Evolutionary conservation across 2,329 filamentous ascomycete species (phyloP).

Genomic region (Fusarium sulawesiense): DNA sequence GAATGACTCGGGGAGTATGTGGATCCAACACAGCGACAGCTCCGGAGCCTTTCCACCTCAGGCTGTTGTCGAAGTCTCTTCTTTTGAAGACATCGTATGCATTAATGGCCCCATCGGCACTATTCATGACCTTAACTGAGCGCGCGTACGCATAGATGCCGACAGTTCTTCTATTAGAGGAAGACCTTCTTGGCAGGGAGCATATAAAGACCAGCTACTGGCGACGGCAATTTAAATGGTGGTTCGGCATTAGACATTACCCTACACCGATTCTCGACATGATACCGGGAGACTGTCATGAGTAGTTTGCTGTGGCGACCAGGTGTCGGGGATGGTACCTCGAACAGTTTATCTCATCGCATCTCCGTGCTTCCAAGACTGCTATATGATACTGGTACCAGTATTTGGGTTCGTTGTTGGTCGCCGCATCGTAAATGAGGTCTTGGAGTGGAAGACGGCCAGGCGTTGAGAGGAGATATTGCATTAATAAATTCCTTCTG

Average conservation of each 20-base stretch:
- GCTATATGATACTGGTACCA: not conserved
- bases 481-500: not conserved
- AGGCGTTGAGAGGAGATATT: not conserved
- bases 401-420: fast-evolving
- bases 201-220: not conserved
- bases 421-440: not conserved
- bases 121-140: too few species aligned
- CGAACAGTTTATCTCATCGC: not conserved
- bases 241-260: not conserved
- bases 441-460: not conserved
- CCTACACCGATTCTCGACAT: not conserved
- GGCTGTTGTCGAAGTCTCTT: too few species aligned
- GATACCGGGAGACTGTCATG: not conserved
- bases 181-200: too few species aligned
- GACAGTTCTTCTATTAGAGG: too few species aligned
- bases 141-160: too few species aligned
- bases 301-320: not conserved
- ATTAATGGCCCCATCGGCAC: too few species aligned
- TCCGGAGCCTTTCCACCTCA: too few species aligned
- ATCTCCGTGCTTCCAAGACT: not conserved
- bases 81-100: too few species aligned
- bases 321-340: not conserved
- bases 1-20: too few species aligned
- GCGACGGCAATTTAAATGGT: not conserved
- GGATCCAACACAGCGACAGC: too few species aligned